Evolutionary conservation across 75 land plant species (phyloP), one percentile per base, ranked within the genome.

Genomic region (Ceratopteris richardii): DNA sequence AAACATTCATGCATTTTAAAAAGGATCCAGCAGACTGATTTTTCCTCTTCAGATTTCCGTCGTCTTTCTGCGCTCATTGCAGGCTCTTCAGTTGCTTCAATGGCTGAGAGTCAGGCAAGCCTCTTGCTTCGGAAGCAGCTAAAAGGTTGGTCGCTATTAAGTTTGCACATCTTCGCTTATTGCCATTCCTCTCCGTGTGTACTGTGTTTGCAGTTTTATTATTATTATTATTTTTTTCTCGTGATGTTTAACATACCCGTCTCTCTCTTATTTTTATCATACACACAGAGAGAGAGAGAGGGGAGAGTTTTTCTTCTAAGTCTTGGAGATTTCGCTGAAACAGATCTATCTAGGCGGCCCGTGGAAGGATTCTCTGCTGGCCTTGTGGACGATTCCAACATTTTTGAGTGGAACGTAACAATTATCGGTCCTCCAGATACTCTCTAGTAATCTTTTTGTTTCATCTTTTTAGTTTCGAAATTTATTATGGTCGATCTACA

Each of bases 341-440:
- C 81, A 84, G 96, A 90, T 69, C 77, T 90, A 22, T 61, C 76
- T 24, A 83, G 83, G 64, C 62, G 83, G 58, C 92, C 96, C 4
- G 91, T 90, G 62, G 93, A 87, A 68, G 96, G 96, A 17, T 90
- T 90, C 64, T 82, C 86, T 1, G 96, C 96, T 21, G 96, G 96
- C 1, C 70, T 90, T 55, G 85, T 87, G 18, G 96, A 90, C 46
- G 96, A 90, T 58, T 70, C 71, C 57, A 90, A 87, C 67, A 60
- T 90, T 25, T 90, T 90, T 61, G 96, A 90, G 62, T 90, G 96
- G 96, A 77, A 77, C 51, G 96, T 90, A 19, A 81, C 96, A 16
- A 87, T 90, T 58, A 90, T 90, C 63, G 96, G 96, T 1, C 96
- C 96, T 17, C 88, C 93, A 16, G 96, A 90, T 58, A 90, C 96